phyloP scores from a whole-genome alignment of 164 flowering plant species.

The Magnolia sinica region DNA sequence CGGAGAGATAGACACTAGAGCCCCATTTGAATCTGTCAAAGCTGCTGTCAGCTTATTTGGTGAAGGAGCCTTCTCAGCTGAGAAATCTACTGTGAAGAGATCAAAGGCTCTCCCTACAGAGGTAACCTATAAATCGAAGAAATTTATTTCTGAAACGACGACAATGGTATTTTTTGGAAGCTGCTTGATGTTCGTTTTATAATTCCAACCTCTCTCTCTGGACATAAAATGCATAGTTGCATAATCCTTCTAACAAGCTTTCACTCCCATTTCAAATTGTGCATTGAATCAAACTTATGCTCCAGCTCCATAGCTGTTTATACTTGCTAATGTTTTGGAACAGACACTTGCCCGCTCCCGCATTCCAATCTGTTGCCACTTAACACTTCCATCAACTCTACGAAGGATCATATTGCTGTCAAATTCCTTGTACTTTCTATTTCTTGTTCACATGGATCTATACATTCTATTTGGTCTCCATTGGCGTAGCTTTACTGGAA shows the following conservation, averaged over 20 bases:
- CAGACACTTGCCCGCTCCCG: neutral
- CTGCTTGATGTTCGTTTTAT: neutral
- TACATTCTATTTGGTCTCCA: neutral
- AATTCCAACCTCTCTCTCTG: neutral
- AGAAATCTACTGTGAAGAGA: slow-evolving; percentile 55
- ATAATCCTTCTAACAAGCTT: neutral
- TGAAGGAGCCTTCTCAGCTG: slow-evolving; percentile 80
- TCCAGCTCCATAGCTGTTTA: neutral
- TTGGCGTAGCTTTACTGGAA: neutral
- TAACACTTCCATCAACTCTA: too few relatives aligned
- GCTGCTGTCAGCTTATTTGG: slow-evolving; percentile 92
- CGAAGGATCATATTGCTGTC: neutral
- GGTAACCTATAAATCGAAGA: slow-evolving; percentile 30
- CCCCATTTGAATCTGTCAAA: slow-evolving; percentile 96
- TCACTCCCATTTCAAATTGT: neutral
- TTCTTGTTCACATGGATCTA: neutral
- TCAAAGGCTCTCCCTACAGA: slow-evolving; percentile 59
- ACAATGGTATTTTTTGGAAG: neutral
- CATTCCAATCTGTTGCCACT: too few relatives aligned
- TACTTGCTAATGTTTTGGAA: too few relatives aligned
- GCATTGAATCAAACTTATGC: too few relatives aligned
- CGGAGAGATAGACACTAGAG: slow-evolving; percentile 93
- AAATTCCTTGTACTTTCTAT: neutral
- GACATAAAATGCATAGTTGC: neutral
- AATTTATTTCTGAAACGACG: neutral